Evolutionary conservation across 768 basidiomycete genomes (phyloP).

Genomic region (Panellus pusillus): DNA sequence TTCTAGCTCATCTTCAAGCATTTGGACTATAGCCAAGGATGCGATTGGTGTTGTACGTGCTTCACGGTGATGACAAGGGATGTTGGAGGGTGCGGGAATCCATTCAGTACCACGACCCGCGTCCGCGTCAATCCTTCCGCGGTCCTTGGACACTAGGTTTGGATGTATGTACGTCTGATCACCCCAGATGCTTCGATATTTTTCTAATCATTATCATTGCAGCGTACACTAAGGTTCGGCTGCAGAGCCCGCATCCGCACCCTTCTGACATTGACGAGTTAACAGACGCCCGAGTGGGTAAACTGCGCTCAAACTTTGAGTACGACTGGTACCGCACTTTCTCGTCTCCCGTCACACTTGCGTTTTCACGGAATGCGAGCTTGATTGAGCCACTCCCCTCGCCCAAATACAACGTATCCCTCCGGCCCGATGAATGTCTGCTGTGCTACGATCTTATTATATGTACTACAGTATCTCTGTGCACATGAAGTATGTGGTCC

Average conservation of each 20-base stretch:
- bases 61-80: conserved; percentile 26
- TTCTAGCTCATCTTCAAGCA: not conserved
- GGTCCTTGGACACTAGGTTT: conserved; percentile 20
- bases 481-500: conserved; percentile 23
- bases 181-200: not conserved
- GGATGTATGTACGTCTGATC: not conserved
- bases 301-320: conserved; percentile 21
- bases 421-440: conserved; percentile 25
- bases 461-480: conserved; percentile 25
- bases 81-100: conserved; percentile 32
- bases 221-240: no score
- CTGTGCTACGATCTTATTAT: conserved; percentile 27
- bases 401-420: conserved; percentile 13
- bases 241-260: no score
- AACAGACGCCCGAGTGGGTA: conserved; percentile 21
- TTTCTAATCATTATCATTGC: not conserved
- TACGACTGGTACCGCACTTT: conserved; percentile 25
- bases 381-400: conserved; percentile 20
- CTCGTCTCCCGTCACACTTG: conserved; percentile 25
- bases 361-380: conserved; percentile 18
- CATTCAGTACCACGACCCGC: conserved; percentile 16
- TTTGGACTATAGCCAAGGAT: conserved; percentile 14
- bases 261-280: no score
- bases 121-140: conserved; percentile 20
- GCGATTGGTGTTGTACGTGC: conserved; percentile 13